A percentile compares a stretch with the other conserved stretches of the same genome.
Conservation (phyloP, 257 asterid genomes). For the Scutellaria galericulata region DNA sequence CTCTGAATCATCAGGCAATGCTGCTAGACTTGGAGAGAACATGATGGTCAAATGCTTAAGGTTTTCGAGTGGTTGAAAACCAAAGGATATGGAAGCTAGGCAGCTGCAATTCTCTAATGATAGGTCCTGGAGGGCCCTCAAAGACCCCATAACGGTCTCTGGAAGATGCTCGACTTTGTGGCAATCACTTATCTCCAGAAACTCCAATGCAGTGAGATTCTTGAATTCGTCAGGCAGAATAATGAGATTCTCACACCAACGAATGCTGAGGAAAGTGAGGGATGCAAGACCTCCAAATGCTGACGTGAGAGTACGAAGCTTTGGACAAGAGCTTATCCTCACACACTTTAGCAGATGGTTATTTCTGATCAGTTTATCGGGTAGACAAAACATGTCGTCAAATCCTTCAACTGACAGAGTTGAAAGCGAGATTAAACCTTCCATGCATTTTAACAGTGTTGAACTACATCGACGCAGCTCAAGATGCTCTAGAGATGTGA, state of each 20-base stretch:
- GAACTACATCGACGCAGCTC: conserved; percentile 36
- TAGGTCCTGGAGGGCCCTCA: conserved; percentile 34
- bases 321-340: conserved; percentile 35
- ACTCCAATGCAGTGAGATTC: conserved; percentile 33
- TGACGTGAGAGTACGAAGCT: conserved; percentile 28
- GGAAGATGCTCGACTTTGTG: conserved; percentile 30
- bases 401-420: conserved; percentile 30
- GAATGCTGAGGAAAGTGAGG: conserved; percentile 33
- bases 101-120: conserved; percentile 37
- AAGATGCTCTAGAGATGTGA: conserved; percentile 31
- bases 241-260: conserved; percentile 35
- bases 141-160: conserved; percentile 18
- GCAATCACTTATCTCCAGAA: conserved; percentile 38
- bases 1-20: conserved; percentile 15
- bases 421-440: conserved; percentile 24
- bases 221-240: conserved; percentile 22
- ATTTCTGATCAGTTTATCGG: conserved; percentile 22
- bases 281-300: conserved; percentile 26
- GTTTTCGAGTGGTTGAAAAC: conserved; percentile 15
- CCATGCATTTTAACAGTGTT: conserved; percentile 23
- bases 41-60: conserved; percentile 30
- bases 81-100: conserved; percentile 18
- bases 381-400: conserved; percentile 10
- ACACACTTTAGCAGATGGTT: conserved; percentile 26
- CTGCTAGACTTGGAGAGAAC: conserved; percentile 30